phyloP scores from a whole-genome alignment of 2,329 filamentous ascomycete genomes.

The Paraphaeosphaeria minitans region DNA sequence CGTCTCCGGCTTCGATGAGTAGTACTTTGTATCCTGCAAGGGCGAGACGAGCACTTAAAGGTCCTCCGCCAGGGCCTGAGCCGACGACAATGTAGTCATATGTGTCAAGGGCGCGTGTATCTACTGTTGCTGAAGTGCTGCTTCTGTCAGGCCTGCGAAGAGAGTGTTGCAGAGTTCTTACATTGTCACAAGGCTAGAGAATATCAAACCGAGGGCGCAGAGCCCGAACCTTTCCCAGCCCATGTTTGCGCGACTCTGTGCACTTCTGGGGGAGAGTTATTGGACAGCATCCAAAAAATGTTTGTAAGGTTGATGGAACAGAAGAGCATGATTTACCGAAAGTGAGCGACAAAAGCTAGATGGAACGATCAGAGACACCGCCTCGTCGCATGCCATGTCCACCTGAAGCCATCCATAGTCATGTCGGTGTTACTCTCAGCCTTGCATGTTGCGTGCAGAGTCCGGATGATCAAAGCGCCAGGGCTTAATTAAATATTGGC shows the following conservation, averaged over 20 bases:
- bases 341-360: not conserved
- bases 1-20: conserved; percentile 63
- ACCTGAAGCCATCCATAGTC: not conserved
- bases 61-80: conserved; percentile 64
- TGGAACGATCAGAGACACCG: not conserved
- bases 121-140: not conserved
- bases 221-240: not conserved
- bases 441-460: conserved; percentile 4
- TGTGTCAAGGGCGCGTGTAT: not conserved
- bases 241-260: not conserved
- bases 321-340: not conserved
- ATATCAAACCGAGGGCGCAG: not conserved
- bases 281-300: no score
- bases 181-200: not conserved
- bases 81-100: conserved; percentile 68
- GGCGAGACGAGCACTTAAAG: conserved; percentile 62
- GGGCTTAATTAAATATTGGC: not conserved
- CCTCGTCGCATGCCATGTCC: not conserved
- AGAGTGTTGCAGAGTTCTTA: not conserved
- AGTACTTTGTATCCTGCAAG: conserved; percentile 62
- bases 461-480: conserved; percentile 8
- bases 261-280: not conserved
- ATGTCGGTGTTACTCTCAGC: not conserved
- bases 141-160: not conserved
- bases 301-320: not conserved